A percentile compares a stretch with the other conserved stretches of the same genome.
These are phyloP conservation scores for Corinectria fuckeliana DNA, from an alignment of 2,329 filamentous ascomycete species.

Conservation along the genomic window DNA sequence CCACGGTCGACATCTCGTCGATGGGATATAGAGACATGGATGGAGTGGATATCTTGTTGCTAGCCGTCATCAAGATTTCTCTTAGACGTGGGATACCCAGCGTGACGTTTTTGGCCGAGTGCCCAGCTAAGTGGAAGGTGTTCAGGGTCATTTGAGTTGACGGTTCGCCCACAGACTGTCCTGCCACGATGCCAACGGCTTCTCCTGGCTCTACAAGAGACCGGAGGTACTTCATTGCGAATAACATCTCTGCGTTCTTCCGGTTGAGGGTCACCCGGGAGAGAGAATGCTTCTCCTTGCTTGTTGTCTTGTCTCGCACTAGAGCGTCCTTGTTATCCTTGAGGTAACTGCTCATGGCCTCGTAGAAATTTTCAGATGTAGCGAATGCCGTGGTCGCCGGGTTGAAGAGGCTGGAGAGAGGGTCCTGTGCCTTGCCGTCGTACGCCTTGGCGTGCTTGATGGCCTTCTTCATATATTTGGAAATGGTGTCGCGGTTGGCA, in stretches of 20 bases:
- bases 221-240: slow-evolving; percentile 91
- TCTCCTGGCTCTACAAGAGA: slow-evolving; percentile 95
- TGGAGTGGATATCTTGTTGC: slow-evolving; percentile 85
- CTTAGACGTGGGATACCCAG: slow-evolving; percentile 95
- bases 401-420: slow-evolving; percentile 73
- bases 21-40: slow-evolving; percentile 85
- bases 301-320: slow-evolving; percentile 54
- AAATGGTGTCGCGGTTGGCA: slow-evolving; percentile 64
- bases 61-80: slow-evolving; percentile 98
- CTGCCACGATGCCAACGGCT: slow-evolving; percentile 94
- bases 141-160: slow-evolving; percentile 99
- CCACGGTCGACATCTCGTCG: slow-evolving; percentile 70
- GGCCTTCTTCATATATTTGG: slow-evolving; percentile 82
- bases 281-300: slow-evolving; percentile 38
- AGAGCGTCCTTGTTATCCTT: slow-evolving; percentile 75
- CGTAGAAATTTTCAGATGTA: slow-evolving; percentile 86
- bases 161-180: slow-evolving; percentile 95
- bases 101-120: slow-evolving; percentile 98
- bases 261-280: slow-evolving; percentile 57
- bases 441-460: slow-evolving; percentile 72
- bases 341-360: slow-evolving; percentile 75
- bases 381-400: slow-evolving; percentile 82
- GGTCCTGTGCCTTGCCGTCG: slow-evolving; percentile 70
- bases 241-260: slow-evolving; percentile 81
- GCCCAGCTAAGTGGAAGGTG: slow-evolving; percentile 98